Evolutionary conservation across 164 flowering plant species (phyloP), one percentile per base, ranked within the genome.

Genomic region (Saururus chinensis): DNA sequence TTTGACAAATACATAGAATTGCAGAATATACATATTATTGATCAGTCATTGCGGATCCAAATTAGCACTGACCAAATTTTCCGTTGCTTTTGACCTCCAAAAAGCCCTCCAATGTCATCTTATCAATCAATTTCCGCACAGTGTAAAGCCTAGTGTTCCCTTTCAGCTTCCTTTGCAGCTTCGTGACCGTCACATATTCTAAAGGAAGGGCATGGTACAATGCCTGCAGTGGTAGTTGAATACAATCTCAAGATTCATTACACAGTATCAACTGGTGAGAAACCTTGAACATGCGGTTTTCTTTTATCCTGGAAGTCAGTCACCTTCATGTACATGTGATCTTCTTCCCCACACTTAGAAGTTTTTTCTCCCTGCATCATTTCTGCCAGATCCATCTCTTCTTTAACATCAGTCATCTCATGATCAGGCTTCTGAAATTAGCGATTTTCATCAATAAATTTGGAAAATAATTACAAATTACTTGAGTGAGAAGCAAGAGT

Each of bases 251-350:
- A 3, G 14, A 12, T 7, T 12, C 49, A 45, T 45, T 30, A 30
- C 37, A 30, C 37, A 30, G 37, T 30, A 30, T 2, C 6, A 6
- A 30, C 37, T 6, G 6, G 6, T 6, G 11, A 45, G 49, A 45
- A 12, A 45, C 17, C 49, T 12, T 9, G 49, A 45, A 17, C 49
- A 45, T 8, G 14, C 14, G 14, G 14, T 45, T 45, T 12, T 45
- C 49, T 4, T 45, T 12, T 45, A 8, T 45, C 17, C 49, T 45
- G 49, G 49, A 40, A 53, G 48, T 8, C 20, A 59, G 61, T 66
- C 59, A 89, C 98, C 89, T 84, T 86, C 88, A 82, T 79, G 76
- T 92, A 89, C 82, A 89, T 58, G 77, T 68, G 71, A 73, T 87
- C 92, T 40, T 75, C 82, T 10, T 71, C 67, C 45, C 14, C 45